These are phyloP conservation scores for Lathyrus sativus DNA, from an alignment of 306 rosid species.

Conservation along the genomic window DNA sequence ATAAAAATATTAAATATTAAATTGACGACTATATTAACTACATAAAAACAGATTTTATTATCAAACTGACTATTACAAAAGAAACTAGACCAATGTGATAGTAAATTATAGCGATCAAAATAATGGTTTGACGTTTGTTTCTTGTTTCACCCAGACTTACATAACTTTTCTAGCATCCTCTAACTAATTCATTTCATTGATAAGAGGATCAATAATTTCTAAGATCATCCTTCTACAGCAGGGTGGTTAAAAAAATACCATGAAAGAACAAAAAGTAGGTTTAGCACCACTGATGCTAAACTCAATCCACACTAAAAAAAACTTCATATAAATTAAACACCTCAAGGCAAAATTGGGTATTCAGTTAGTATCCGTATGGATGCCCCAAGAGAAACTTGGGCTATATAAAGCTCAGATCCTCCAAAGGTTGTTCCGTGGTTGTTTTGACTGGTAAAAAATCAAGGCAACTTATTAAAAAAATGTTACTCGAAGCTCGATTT, in stretches of 20 bases:
- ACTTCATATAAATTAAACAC: neutral
- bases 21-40: no score
- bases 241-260: neutral
- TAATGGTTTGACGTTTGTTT: conserved; percentile 2
- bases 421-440: conserved; percentile 11
- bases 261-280: neutral
- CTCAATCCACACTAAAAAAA: conserved; percentile 1
- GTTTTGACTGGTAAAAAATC: conserved; percentile 24
- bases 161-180: neutral
- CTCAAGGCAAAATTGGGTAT: conserved; percentile 34
- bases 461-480: conserved; percentile 3
- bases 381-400: conserved; percentile 12
- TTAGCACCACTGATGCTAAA: conserved; percentile 14
- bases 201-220: neutral
- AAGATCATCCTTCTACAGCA: conserved; percentile 4
- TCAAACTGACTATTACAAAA: no score
- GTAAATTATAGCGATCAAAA: no score
- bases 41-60: no score
- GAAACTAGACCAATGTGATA: no score
- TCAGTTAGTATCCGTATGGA: conserved; percentile 18
- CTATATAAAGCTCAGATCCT: conserved; percentile 27
- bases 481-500: conserved; percentile 1
- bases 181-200: neutral
- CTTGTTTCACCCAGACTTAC: neutral
- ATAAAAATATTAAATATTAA: no score